Evolutionary conservation across 2,329 filamentous ascomycete species (phyloP).

Genomic region (Cladosporium oxysporum): DNA sequence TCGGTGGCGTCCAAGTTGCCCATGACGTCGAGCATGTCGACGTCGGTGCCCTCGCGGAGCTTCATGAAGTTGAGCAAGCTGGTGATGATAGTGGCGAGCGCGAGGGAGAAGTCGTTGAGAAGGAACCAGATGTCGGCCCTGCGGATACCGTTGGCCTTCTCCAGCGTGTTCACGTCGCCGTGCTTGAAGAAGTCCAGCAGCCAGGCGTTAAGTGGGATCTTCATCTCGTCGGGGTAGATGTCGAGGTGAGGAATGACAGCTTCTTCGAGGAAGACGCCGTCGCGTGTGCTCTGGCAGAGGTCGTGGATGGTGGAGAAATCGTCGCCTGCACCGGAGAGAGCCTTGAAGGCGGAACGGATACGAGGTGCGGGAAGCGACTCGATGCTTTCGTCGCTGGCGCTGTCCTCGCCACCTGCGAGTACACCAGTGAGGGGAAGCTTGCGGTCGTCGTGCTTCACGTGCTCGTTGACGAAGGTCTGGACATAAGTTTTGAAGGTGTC

Average conservation of each 20-base stretch:
- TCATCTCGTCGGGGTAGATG: constrained; percentile 58
- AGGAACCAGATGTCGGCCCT: constrained; percentile 70
- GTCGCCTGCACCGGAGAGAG: constrained; percentile 69
- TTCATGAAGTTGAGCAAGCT: constrained; percentile 61
- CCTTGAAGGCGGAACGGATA: constrained; percentile 68
- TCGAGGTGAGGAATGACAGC: constrained; percentile 69
- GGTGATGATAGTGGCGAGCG: constrained; percentile 71
- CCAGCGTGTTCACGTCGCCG: constrained; percentile 62
- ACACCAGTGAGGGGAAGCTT: constrained; percentile 60
- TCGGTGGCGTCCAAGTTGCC: constrained; percentile 55
- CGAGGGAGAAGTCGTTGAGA: constrained; percentile 65
- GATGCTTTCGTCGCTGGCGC: constrained; percentile 29
- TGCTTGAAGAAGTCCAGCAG: constrained; percentile 78
- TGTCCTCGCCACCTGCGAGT: constrained; percentile 43
- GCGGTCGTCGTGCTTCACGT: constrained; percentile 57
- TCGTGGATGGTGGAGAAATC: constrained; percentile 65
- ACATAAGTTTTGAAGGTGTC: constrained; percentile 69
- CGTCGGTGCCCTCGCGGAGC: constrained; percentile 46
- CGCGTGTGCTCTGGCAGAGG: constrained; percentile 65
- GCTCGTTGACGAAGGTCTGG: constrained; percentile 66
- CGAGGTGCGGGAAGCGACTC: constrained; percentile 43
- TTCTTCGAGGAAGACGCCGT: constrained; percentile 73
- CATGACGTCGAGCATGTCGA: constrained; percentile 55
- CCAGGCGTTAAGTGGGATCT: constrained; percentile 64
- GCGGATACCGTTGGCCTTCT: constrained; percentile 66